Base-by-base conservation (phyloP, 768 basidiomycete genomes). In the Auriscalpium orientale region DNA sequence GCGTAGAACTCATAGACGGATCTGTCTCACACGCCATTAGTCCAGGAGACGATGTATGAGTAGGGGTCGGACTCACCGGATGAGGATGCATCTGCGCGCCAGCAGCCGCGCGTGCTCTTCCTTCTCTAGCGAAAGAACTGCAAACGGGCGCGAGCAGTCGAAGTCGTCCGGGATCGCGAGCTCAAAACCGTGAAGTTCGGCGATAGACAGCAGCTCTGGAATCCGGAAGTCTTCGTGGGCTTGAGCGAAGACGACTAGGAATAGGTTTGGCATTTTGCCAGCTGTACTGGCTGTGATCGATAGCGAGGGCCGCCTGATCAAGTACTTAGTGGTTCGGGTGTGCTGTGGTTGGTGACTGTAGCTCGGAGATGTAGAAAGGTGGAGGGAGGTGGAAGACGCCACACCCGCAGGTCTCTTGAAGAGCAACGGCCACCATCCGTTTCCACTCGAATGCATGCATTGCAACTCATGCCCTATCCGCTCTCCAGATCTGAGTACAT, bases 221-320 rank as follows among this genome's bases (percentile, higher is more conserved):
- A 95, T 68, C 22, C 94, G 77, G 66, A 95, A 95, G 37, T 90
- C 85, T 37, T 79, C 75, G 67, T 95, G 91, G 6, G 77, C 79
- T 68, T 89, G 89, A 2, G 91, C 90, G 70, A 93, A 90, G 46
- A 87, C 77, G 52, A 95, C 71, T 54, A 93, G 77, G 60, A 82
- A 84, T 46, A 71, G 57, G 28, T 54, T 16, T 28, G 50, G 8
- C 62, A 64, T 60, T 28, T 28, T 20, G 35, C n/a, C 4, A 35
- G 10, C 16, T n/a, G 4, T 22, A 13, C 48, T 35, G 4, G 28
- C 28, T 4, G 28, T 5, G 28, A 28, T 28, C 28, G 28, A 28
- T 28, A 28, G 28, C 28, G 28, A 28, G 7, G 28, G 28, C 28
- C 28, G 28, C 4, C 28, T 28, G 28, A 28, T 28, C 28, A 4